Evolutionary conservation across 2,329 filamentous ascomycete species (phyloP), one percentile per base, ranked within the genome.

Genomic region (Trichoderma koningii): DNA sequence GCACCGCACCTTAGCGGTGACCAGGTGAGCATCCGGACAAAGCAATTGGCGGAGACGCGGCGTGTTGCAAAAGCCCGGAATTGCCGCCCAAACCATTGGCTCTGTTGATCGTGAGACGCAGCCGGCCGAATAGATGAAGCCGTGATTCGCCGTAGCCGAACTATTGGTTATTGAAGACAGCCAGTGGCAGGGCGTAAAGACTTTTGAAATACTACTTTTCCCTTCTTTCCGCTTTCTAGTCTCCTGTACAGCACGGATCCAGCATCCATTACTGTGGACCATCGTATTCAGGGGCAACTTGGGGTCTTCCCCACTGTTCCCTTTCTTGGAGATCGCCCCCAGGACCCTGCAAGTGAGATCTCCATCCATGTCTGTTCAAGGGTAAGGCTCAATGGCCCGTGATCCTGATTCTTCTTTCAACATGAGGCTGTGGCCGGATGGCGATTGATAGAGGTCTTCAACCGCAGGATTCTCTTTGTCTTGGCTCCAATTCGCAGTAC

Each of bases 311-410:
- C 59, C 59, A 26, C 41, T 45, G 26, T 34, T 17, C 14, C 52
- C 51, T 62, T 52, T 45, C 28, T 50, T 15, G 41, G 45, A 30
- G 59, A 62, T 62, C 59, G 59, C 17, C 26, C 21, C 47, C n/a
- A 34, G 23, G 48, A 50, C 48, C 59, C 59, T 53, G n/a, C 59
- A 62, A 62, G 48, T 48, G 59, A 62, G 59, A 62, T 62, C 59
- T 53, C 48, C 1, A 53, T 48, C 59, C 48, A 53, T 47, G 59
- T 45, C 52, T 30, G 34, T 53, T 50, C 15, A 60, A 17, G 21
- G 21, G 41, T 19, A 44, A 19, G 42, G 10, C 14, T 30, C 14
- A 12, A 15, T 41, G 21, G 9, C 5, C n/a, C 30, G 6, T 53
- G 30, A 53, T 19, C 14, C 3, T 44, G 15, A 44, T 44, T 15